Evolutionary conservation across 2,329 filamentous ascomycete genomes (phyloP), one percentile per base, ranked within the genome.

Genomic region (Endoconidiophora laricicola): DNA sequence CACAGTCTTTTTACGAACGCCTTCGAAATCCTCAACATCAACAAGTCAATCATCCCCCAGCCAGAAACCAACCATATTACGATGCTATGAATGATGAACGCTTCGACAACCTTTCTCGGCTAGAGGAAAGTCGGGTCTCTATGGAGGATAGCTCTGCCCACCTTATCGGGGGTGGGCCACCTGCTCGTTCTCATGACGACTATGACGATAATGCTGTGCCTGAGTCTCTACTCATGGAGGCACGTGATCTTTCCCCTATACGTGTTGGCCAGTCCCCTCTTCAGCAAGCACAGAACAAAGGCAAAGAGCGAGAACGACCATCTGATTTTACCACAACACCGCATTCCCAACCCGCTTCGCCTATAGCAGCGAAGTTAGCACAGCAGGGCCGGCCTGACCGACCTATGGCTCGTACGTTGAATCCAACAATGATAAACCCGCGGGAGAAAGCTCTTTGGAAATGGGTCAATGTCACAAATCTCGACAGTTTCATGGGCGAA

Each of bases 391-490:
- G 39, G 22, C 37, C 46, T 29, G 14, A 40, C 3, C 14, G 24
- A 14, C 33, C 44, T 38, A 7, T 50, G 16, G 44, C 39, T 23
- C 48, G 22, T 16, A 39, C 48, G 14, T 9, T 50, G n/a, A 20
- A 44, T 9, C 40, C 52, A 4, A 42, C 33, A 24, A 39, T 33
- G n/a, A 44, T 26, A 23, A 44, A 54, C 22, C 52, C 52, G 4
- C 40, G 79, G 62, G 83, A 90, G 60, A 83, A 81, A 62, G 87
- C 88, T 3, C 77, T 94, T 69, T 95, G 86, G 81, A 76, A 85
- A 64, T 95, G 88, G 84, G 85, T 85, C 49, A 94, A 94, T 59
- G 85, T 91, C 52, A 78, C 84, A 37, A 91, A 94, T 60, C 69
- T 95, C 48, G 88, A 95, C 63, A 81, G 79, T 58, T 95, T 94